Percentiles rank a stretch among this genome's conserved stretches.
Conservation (phyloP, 2,329 filamentous ascomycete genomes). For the Colletotrichum tofieldiae region DNA sequence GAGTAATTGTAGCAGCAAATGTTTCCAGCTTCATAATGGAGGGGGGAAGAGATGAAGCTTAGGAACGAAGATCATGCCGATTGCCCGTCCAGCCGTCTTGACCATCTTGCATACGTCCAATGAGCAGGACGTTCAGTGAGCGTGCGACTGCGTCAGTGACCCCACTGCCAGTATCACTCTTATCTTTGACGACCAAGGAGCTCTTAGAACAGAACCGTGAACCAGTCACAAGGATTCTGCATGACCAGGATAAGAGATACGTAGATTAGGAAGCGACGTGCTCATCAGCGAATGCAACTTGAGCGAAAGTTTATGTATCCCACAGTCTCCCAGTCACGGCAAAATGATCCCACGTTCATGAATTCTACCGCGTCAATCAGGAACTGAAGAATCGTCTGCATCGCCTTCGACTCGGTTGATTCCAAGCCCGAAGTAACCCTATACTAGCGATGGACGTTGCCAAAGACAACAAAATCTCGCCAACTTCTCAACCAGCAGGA, state of each 20-base stretch:
- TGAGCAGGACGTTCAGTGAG: neutral
- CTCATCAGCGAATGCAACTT: constrained; percentile 3
- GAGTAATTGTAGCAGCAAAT: neutral
- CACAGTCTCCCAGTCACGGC: neutral
- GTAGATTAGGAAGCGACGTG: neutral
- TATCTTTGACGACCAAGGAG: constrained; percentile 10
- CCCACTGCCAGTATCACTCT: constrained; percentile 4
- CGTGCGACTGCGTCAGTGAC: neutral
- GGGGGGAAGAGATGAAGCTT: neutral
- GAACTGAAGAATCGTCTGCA: neutral
- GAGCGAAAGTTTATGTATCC: constrained; percentile 2
- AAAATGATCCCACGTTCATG: neutral
- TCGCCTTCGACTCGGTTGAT: neutral
- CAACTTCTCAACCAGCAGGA: neutral
- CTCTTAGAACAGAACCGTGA: neutral
- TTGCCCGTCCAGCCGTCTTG: neutral
- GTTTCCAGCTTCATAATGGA: neutral
- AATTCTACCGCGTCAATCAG: neutral
- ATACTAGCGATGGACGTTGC: constrained; percentile 3
- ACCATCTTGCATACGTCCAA: neutral
- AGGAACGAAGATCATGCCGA: neutral
- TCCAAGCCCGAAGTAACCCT: neutral
- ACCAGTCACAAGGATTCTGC: constrained; percentile 2
- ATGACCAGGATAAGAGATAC: constrained; percentile 9
- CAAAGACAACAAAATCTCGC: constrained; percentile 24